Evolutionary conservation across 2,329 filamentous ascomycete species (phyloP), one percentile per base, ranked within the genome.

Genomic region (Fusarium bulbicola): DNA sequence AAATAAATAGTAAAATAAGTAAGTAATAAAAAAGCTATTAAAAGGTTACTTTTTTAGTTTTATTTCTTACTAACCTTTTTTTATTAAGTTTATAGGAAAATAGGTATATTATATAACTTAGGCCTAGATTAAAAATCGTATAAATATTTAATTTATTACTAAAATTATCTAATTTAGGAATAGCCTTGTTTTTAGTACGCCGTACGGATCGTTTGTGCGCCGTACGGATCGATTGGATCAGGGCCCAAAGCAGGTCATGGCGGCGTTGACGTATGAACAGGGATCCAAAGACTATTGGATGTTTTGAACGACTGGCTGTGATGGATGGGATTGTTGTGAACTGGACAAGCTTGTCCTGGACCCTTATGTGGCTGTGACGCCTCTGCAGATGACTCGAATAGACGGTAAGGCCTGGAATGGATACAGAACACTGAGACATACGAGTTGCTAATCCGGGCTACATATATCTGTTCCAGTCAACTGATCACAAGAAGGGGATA

Each of bases 401-500:
- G 20, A 36, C n/a, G 16, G 24, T 42, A 57, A 40, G 37, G 47
- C 28, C 43, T 73, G 70, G 63, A 72, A 74, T 74, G 71, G 21
- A 52, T 14, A 30, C n/a, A 36, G 14, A 13, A 36, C 43, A 15
- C 37, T 53, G 34, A 70, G 54, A 73, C 67, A 47, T 53, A 28
- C 18, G 24, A 45, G 49, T 43, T 45, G 37, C 21, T 56, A 11
- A 63, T 54, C 21, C 47, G 37, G 36, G 34, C 34, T 24, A 45
- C 54, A 46, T n/a, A 36, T 28, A 47, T 24, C 21, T 34, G 24
- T 49, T 52, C 43, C 30, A 24, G 32, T 40, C 43, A 59, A 43
- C 32, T 30, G 34, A 46, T 39, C 28, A 58, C 21, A 40, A 46
- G 39, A 40, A 24, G 28, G 21, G 14, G 7, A 36, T 36, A 21